phyloP scores from a whole-genome alignment of 2,329 filamentous ascomycete species.

The Chrysoporthe deuterocubensis region DNA sequence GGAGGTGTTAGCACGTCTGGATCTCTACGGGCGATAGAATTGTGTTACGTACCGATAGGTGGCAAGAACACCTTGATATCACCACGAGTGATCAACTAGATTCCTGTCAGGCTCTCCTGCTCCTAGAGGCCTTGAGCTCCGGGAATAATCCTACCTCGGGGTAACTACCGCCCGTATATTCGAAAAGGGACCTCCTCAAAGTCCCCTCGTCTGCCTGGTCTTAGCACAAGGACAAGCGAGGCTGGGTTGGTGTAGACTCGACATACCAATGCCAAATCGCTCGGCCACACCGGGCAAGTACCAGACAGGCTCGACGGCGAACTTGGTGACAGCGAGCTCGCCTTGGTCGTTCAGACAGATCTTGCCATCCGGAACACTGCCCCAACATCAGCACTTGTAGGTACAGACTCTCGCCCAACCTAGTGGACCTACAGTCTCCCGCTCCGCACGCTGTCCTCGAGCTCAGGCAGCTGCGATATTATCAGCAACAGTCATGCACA shows the following conservation, averaged over 20 bases:
- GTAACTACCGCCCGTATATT: slow-evolving; percentile 94
- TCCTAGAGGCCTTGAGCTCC: slow-evolving; percentile 31
- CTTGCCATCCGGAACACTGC: slow-evolving; percentile 74
- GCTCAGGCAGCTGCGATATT: slow-evolving; percentile 71
- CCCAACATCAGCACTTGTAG: slow-evolving; percentile 14
- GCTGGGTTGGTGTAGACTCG: neutral
- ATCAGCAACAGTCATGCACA: slow-evolving; percentile 6
- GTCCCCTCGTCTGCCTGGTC: slow-evolving; percentile 72
- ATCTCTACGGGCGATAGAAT: neutral
- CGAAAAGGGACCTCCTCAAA: slow-evolving; percentile 85
- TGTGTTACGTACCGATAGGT: slow-evolving; percentile 69
- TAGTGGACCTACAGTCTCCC: slow-evolving; percentile 68
- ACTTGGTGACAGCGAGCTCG: slow-evolving; percentile 92
- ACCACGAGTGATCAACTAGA: slow-evolving; percentile 80
- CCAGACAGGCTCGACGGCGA: slow-evolving; percentile 94
- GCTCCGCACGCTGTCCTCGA: slow-evolving; percentile 82
- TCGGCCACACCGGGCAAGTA: slow-evolving; percentile 87
- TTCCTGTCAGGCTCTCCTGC: neutral
- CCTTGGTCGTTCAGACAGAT: slow-evolving; percentile 86
- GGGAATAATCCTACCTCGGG: slow-evolving; percentile 64
- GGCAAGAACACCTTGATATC: slow-evolving; percentile 97
- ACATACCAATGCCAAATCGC: slow-evolving; percentile 82
- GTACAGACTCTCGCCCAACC: neutral
- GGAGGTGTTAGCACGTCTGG: slow-evolving; percentile 31
- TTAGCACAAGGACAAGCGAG: slow-evolving; percentile 34